Evolutionary conservation across 108 stramenopile genomes (phyloP).

Genomic region (Discostella pseudostelligera): DNA sequence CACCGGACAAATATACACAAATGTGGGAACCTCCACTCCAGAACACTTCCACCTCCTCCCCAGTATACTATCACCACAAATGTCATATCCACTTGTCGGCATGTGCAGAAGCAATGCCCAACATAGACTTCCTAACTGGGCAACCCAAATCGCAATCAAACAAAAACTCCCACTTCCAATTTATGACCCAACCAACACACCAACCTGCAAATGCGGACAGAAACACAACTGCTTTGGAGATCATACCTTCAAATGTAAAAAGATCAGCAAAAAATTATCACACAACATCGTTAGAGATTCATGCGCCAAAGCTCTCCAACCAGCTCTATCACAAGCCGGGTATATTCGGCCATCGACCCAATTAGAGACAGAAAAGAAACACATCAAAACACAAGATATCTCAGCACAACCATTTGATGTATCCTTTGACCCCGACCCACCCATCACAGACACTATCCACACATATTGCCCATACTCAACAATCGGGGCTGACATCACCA

Average conservation of each 20-base stretch:
- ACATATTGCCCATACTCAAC: not conserved
- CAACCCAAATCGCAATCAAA: not conserved
- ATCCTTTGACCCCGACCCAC: not conserved
- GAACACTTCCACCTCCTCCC: not conserved
- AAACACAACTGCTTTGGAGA: not conserved
- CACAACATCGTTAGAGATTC: not conserved
- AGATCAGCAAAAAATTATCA: not conserved
- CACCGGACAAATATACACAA: not conserved
- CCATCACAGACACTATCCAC: not conserved
- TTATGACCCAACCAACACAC: not conserved
- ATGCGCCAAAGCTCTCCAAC: not conserved
- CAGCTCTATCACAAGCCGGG: not conserved
- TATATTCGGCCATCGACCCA: not conserved
- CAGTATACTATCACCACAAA: not conserved
- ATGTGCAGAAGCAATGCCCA: not conserved
- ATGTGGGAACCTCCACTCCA: not conserved
- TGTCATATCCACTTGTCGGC: not conserved
- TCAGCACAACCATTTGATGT: not conserved
- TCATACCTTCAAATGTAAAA: not conserved
- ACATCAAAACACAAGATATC: too few relatives aligned
- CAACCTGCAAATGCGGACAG: not conserved
- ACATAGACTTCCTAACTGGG: not conserved
- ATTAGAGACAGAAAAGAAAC: too few relatives aligned
- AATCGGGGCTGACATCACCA: not conserved
- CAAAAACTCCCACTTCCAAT: not conserved